Percentiles rank a stretch among this genome's conserved stretches.
Conservation (phyloP, 208 protist species). For the Kentomonas sorsogonicus region DNA sequence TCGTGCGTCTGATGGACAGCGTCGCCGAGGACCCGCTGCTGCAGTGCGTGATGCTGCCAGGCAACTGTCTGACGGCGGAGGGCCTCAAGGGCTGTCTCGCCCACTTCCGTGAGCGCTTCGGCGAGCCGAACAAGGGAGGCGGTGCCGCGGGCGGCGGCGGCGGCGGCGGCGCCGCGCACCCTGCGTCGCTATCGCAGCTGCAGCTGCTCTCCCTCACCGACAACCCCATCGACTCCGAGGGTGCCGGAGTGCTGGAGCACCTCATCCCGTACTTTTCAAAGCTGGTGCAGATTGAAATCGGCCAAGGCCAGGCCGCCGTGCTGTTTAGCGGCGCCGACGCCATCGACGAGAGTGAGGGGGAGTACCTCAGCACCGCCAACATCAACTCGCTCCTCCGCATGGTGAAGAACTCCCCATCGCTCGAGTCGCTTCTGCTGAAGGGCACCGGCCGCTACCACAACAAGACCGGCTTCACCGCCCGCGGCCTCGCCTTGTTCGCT, state of each 20-base stretch:
- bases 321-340: constrained; percentile 16
- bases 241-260: constrained; percentile 20
- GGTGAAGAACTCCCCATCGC: constrained; percentile 9
- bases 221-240: constrained; percentile 41
- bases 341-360: constrained; percentile 30
- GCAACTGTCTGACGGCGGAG: constrained; percentile 54
- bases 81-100: constrained; percentile 22
- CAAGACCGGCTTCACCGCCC: constrained; percentile 29
- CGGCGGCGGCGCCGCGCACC: constrained; percentile 1
- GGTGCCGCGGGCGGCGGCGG: neutral
- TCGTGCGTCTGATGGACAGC: constrained; percentile 32
- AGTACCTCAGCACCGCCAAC: constrained; percentile 19
- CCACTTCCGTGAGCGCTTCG: neutral
- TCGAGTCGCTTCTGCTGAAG: constrained; percentile 38
- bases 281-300: constrained; percentile 39
- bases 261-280: constrained; percentile 15
- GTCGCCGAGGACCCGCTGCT: constrained; percentile 35
- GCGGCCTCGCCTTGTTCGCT: constrained; percentile 25
- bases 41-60: constrained; percentile 29
- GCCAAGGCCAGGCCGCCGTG: constrained; percentile 17
- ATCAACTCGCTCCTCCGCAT: constrained; percentile 25
- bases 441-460: constrained; percentile 43
- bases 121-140: neutral
- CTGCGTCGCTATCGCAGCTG: constrained; percentile 14
- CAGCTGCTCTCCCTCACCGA: constrained; percentile 36